Base-by-base conservation (phyloP, 2,329 filamentous ascomycete genomes). In the Microsporum audouinii region DNA sequence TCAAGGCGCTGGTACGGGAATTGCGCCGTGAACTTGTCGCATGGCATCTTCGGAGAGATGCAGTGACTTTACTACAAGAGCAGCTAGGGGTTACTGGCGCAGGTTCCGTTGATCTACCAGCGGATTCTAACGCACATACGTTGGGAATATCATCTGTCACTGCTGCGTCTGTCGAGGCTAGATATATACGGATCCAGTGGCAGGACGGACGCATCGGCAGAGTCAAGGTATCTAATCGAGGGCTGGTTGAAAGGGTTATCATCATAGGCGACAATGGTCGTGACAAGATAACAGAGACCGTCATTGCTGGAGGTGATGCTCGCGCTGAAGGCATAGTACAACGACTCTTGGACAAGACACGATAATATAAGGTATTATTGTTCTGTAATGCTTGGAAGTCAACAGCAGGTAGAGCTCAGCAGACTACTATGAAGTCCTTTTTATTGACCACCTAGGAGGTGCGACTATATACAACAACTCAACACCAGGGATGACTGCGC, bases 101-200 rank as follows among this genome's bases (percentile, higher is more conserved):
- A 23, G 66, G 12, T 27, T 39, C 5, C 10, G 47, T 12, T 29
- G 41, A 56, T 6, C 33, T 10, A 29, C n/a, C 17, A 10, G 27
- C 31, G n/a, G 29, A 8, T n/a, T 23, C 34, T 10, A 6, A 5
- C 31, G 59, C 33, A 17, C 68, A 69, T 34, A 65, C 67, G 5
- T 65, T 71, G 14, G 73, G 71, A 6, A 71, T 79, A 63, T 64
- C 69, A 0, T 72, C 72, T 17, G 59, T 79, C 45, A 63, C 66
- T 17, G 61, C 72, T 2, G 73, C 70, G 2, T 68, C 73, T 10
- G 58, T 75, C 36, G 77, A 79, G 64, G 69, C 73, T 14, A 68
- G 72, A 39, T 76, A 77, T 68, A 67, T 77, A 31, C 71, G 75
- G 8, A 53, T 79, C 14, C 71, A 77, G 62, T 79, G 76, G 76